Evolutionary conservation across 169 alveolate genomes (phyloP).

Genomic region (Plasmodium coatneyi): DNA sequence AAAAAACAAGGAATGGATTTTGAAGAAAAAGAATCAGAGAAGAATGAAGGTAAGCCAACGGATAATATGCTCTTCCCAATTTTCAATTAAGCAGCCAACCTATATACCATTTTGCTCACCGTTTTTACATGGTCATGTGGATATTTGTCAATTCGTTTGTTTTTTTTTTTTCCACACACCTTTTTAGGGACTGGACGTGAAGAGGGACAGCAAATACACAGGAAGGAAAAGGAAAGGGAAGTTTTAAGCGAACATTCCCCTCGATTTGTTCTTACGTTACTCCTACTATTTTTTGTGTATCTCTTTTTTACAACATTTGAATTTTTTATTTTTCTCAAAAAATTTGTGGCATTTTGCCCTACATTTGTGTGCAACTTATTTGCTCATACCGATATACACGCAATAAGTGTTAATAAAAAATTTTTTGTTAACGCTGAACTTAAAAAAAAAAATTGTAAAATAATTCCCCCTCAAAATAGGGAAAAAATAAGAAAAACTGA

Average conservation of each 20-base stretch:
- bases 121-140: background rate
- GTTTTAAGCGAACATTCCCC: slow-evolving; percentile 65
- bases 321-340: background rate
- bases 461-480: background rate
- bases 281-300: background rate
- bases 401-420: background rate
- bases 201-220: slow-evolving; percentile 95
- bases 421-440: background rate
- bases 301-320: background rate
- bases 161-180: background rate
- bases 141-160: slow-evolving; percentile 5
- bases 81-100: background rate
- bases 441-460: background rate
- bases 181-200: slow-evolving; percentile 90
- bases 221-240: slow-evolving; percentile 93
- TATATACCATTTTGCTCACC: background rate
- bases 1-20: slow-evolving; percentile 89
- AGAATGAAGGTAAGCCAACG: slow-evolving; percentile 83
- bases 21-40: slow-evolving; percentile 94
- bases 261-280: background rate
- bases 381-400: background rate
- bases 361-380: slow-evolving; percentile 2
- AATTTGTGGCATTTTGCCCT: background rate
- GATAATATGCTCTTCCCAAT: background rate
- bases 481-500: no score